Evolutionary conservation across 305 asterid species (phyloP), one percentile per base, ranked within the genome.

Genomic region (Fraxinus paxiana): DNA sequence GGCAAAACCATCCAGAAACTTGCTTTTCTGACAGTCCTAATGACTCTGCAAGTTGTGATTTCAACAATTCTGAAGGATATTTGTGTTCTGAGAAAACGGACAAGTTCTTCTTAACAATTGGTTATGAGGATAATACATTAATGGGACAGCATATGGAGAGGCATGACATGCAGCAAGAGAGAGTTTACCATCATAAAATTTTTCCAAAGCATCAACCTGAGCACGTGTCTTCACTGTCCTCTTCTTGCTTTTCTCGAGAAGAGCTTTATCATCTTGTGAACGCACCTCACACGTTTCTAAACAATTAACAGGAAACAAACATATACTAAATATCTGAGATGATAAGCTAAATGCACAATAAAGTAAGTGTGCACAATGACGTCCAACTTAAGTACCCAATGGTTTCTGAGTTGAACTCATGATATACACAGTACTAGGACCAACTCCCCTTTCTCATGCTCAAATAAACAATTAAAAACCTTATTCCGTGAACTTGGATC

Each of bases 1-100:
- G 97, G 82, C 98, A 94, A 87, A 94, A 94, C 98, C 98, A 94
- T 34, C 96, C 97, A 22, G 97, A 90, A 76, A 94, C 89, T 90
- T 93, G 98, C 88, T 92, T 94, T 81, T 94, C 98, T 34, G 98
- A 87, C 88, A 94, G 85, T 54, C 97, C 96, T 59, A 91, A 84
- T 79, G 95, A 85, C 89, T 87, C 90, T 12, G 95, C 97, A 76
- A 94, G 87, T 67, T 93, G 90, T 78, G 84, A 69, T 90, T 94
- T 93, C 96, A 90, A 85, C 17, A 87, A 3, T 87, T 92, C 97
- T 9, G 93, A 63, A 79, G 97, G 97, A 83, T 94, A 92, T 79
- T 92, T 94, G 84, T 91, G 96, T 73, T 90, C 98, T 91, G 91
- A 12, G 67, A 81, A 86, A 51, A 28, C 15, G 7, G 77, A 73